Percentiles rank a stretch among this genome's conserved stretches.
These are phyloP conservation scores for Pouteria glomerata DNA, from an alignment of 148 eudicot species.

Conservation along the genomic window DNA sequence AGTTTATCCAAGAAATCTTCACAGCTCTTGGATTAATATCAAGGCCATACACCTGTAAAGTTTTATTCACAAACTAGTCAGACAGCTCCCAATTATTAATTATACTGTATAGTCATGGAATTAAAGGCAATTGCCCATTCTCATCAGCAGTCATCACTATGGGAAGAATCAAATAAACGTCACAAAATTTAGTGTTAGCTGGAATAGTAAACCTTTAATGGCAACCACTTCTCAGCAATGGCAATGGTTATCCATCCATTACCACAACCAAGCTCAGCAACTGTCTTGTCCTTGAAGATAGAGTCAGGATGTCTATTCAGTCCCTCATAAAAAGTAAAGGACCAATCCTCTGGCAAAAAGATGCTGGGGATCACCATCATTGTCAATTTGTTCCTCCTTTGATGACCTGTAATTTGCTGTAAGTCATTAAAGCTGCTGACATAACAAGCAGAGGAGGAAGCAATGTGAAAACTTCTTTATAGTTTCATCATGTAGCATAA, in stretches of 20 bases:
- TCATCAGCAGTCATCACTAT: no score
- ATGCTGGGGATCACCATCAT: constrained; percentile 98
- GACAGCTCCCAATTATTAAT: background rate
- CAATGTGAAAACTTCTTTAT: background rate
- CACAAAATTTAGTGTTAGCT: background rate
- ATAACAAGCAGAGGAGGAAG: background rate
- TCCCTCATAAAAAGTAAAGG: constrained; percentile 96
- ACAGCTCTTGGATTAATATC: constrained; percentile 98
- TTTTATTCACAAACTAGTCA: background rate
- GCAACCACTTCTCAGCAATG: constrained; percentile 93
- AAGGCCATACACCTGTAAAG: constrained; percentile 84
- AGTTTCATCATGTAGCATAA: background rate
- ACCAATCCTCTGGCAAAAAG: constrained; percentile 98
- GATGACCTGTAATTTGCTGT: constrained; percentile 40
- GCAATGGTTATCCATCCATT: constrained; percentile 99
- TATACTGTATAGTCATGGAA: no score
- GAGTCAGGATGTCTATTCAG: constrained; percentile 92
- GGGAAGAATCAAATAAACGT: background rate
- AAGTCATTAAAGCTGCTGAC: background rate
- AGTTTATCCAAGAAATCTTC: constrained; percentile 92
- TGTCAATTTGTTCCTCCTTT: constrained; percentile 73
- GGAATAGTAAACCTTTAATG: constrained; percentile 54
- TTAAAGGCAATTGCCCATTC: no score
- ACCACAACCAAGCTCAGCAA: constrained; percentile 98
- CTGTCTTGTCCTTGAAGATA: constrained; percentile 82